Base-by-base conservation (phyloP, 768 basidiomycete genomes). In the Trametes meyenii region DNA sequence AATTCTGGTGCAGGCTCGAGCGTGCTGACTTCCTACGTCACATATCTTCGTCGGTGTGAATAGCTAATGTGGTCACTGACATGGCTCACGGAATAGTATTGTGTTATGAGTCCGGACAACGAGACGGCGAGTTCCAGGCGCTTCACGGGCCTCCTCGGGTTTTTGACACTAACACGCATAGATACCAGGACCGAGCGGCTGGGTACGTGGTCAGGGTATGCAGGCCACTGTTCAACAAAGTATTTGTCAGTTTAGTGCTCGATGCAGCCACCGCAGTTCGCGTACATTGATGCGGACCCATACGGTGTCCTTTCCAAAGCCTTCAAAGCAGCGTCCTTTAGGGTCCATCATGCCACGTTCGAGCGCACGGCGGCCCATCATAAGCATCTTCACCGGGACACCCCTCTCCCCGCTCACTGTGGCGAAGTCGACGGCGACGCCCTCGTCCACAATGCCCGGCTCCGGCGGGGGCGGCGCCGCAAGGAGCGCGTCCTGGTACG, bases 221-320 rank as follows among this genome's bases (percentile, higher is more conserved):
- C 61, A 7, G 61, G 56, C 61, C 61, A 62, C 61, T 62, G 36
- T 19, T 26, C 26, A 26, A 16, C 2, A 17, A 1, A 11, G n/a
- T 33, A 33, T 33, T 33, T 13, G 24, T 54, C 29, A 48, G 44
- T 16, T n/a, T 8, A 5, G 6, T 12, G 12, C 26, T 38, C 5
- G 3, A 5, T 19, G 14, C 1, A 13, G 3, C 13, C 26, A n/a
- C 16, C 40, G 13, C 17, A 36, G 14, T 19, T 3, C 2, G 26
- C 51, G 16, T 29, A 58, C 61, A 45, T 58, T 48, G 17, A 62
- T 46, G n/a, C 56, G 61, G 5, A 62, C 61, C 61, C 51, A 58
- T 19, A 52, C 23, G 4, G 50, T 58, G 29, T 62, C 61, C n/a
- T 24, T 26, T 4, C 38, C 44, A 38, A 38, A 62, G 12, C 35